phyloP scores from a whole-genome alignment of 345 rosid genomes.

The Acer campestre region DNA sequence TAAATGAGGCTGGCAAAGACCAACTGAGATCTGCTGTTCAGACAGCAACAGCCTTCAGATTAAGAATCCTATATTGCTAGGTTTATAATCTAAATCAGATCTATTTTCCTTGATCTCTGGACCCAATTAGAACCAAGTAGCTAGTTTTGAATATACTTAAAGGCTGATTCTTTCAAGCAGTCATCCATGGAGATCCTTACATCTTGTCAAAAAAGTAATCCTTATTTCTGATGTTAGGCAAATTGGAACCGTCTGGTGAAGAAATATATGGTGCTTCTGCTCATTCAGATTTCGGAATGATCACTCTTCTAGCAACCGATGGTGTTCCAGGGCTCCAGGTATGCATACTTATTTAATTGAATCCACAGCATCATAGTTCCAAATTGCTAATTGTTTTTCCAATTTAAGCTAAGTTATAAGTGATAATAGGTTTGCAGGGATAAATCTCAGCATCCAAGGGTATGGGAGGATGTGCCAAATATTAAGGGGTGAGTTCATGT shows the following conservation, averaged over 20 bases:
- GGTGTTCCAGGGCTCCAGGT: constrained; percentile 91
- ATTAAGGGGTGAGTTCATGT: constrained; percentile 57
- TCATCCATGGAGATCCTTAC: not conserved
- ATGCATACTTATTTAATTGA: constrained; percentile 16
- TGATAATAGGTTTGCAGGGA: constrained; percentile 69
- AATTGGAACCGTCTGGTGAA: constrained; percentile 36
- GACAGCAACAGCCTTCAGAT: not conserved
- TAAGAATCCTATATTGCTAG: not conserved
- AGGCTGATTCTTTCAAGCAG: not conserved
- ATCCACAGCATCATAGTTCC: not conserved
- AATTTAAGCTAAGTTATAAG: constrained; percentile 5
- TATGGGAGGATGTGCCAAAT: constrained; percentile 72
- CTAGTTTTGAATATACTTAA: not conserved
- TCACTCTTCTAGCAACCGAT: constrained; percentile 77
- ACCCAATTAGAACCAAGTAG: not conserved
- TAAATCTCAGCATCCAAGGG: constrained; percentile 49
- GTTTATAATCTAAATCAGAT: constrained; percentile 3
- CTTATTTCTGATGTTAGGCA: constrained; percentile 44
- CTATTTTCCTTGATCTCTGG: too few species aligned
- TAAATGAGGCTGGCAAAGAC: not conserved
- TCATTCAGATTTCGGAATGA: constrained; percentile 87
- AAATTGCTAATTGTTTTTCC: not conserved
- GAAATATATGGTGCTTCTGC: constrained; percentile 74
- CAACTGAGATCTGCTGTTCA: not conserved
- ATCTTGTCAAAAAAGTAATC: not conserved